phyloP scores from a whole-genome alignment of 2,329 filamentous ascomycete species.

The Aspergillus transmontanensis region DNA sequence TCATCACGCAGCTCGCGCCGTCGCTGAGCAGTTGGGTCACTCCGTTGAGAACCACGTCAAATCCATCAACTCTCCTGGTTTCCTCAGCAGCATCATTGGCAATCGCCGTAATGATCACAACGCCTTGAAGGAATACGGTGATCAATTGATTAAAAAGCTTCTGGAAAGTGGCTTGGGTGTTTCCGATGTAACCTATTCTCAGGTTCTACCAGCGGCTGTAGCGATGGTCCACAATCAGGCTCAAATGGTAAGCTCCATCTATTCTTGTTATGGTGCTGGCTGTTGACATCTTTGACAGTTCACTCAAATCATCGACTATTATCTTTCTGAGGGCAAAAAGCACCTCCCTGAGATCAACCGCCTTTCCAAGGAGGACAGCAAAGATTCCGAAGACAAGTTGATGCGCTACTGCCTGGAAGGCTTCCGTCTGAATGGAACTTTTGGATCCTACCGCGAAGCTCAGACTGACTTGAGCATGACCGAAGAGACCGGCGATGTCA shows the following conservation, averaged over 20 bases:
- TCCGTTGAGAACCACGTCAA: conserved; percentile 68
- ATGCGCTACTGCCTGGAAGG: conserved; percentile 73
- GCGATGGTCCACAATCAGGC: conserved; percentile 72
- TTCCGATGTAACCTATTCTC: conserved; percentile 70
- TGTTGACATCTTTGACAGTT: conserved; percentile 51
- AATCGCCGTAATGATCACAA: conserved; percentile 55
- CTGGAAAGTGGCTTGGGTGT: conserved; percentile 64
- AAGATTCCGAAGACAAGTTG: conserved; percentile 64
- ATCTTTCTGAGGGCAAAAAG: conserved; percentile 60
- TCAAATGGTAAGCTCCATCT: conserved; percentile 56
- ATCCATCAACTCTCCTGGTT: conserved; percentile 56
- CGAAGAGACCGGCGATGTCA: conserved; percentile 53
- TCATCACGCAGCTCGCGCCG: conserved; percentile 58
- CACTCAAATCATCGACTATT: conserved; percentile 73
- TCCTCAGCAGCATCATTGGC: conserved; percentile 57
- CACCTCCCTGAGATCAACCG: conserved; percentile 64
- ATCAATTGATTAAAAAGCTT: conserved; percentile 65
- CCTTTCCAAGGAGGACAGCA: conserved; percentile 58
- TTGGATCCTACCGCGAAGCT: conserved; percentile 62
- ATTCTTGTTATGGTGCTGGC: conserved; percentile 19
- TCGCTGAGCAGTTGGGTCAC: conserved; percentile 62
- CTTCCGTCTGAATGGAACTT: conserved; percentile 67
- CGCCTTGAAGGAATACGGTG: conserved; percentile 64
- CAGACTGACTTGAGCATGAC: conserved; percentile 52
- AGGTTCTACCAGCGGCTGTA: conserved; percentile 68